A percentile compares a stretch with the other conserved stretches of the same genome.
These are phyloP conservation scores for Backusella sp. DNA, from an alignment of 192 early-diverging fungal species.

Conservation along the genomic window DNA sequence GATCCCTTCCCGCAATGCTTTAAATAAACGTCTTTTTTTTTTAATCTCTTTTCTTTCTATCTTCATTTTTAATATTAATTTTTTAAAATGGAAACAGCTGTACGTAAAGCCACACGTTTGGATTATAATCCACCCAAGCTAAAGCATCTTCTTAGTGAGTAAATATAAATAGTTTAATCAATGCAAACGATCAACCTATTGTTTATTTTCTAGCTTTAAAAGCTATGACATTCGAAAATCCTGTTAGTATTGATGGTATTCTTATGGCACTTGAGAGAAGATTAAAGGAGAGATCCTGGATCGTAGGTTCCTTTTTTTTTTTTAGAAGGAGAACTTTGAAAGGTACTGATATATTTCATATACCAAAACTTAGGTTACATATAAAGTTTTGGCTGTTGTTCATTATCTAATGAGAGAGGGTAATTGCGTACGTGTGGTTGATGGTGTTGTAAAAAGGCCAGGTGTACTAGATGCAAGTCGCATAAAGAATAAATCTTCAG, in stretches of 20 bases:
- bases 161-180: neutral
- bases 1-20: neutral
- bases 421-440: constrained; percentile 57
- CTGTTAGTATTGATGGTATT: constrained; percentile 44
- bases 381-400: constrained; percentile 72
- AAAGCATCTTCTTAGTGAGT: constrained; percentile 82
- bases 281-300: constrained; percentile 59
- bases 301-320: constrained; percentile 42
- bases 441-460: constrained; percentile 49
- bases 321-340: neutral
- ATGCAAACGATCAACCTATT: neutral
- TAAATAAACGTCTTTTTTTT: neutral
- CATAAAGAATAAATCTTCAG: constrained; percentile 54
- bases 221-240: constrained; percentile 18
- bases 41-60: neutral
- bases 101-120: constrained; percentile 76
- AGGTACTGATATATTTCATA: neutral
- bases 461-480: constrained; percentile 45
- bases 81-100: constrained; percentile 49
- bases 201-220: constrained; percentile 20
- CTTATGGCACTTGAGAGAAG: constrained; percentile 47
- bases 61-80: neutral
- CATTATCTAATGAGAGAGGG: constrained; percentile 76
- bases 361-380: constrained; percentile 51
- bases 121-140: constrained; percentile 93